phyloP scores from a whole-genome alignment of 2,329 filamentous ascomycete species.

The Fonsecaea nubica region DNA sequence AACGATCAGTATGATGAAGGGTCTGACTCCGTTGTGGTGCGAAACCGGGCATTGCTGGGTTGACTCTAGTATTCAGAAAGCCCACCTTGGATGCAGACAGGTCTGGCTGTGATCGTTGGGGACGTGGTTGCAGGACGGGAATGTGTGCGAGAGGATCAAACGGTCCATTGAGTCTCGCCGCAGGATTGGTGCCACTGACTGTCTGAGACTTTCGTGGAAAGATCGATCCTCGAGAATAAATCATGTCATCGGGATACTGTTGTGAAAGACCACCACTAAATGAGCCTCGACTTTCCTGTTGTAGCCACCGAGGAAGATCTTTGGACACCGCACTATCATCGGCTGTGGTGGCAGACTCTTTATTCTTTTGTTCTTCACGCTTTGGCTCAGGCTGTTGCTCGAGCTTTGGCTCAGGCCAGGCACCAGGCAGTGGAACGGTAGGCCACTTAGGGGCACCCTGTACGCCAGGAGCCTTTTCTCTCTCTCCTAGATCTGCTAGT shows the following conservation, averaged over 20 bases:
- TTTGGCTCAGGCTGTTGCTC: constrained; percentile 11
- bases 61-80: constrained; percentile 6
- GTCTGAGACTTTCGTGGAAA: constrained; percentile 38
- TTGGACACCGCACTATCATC: background rate
- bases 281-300: background rate
- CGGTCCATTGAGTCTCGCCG: constrained; percentile 40
- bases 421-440: constrained; percentile 38
- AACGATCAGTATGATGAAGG: constrained; percentile 31
- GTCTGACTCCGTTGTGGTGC: constrained; percentile 28
- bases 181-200: constrained; percentile 39
- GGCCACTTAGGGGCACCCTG: constrained; percentile 5
- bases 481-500: background rate
- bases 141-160: constrained; percentile 39
- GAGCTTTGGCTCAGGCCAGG: constrained; percentile 28
- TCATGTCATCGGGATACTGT: constrained; percentile 10
- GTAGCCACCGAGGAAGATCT: background rate
- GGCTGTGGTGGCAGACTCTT: background rate
- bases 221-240: constrained; percentile 10
- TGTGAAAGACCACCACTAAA: constrained; percentile 6
- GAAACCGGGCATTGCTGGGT: constrained; percentile 1
- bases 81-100: constrained; percentile 18
- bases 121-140: constrained; percentile 23
- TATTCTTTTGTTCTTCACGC: background rate
- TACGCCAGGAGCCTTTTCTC: constrained; percentile 35
- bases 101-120: constrained; percentile 27